These are phyloP conservation scores for Arthroderma sp. DNA, from an alignment of 2,329 filamentous ascomycete genomes.

Conservation along the genomic window DNA sequence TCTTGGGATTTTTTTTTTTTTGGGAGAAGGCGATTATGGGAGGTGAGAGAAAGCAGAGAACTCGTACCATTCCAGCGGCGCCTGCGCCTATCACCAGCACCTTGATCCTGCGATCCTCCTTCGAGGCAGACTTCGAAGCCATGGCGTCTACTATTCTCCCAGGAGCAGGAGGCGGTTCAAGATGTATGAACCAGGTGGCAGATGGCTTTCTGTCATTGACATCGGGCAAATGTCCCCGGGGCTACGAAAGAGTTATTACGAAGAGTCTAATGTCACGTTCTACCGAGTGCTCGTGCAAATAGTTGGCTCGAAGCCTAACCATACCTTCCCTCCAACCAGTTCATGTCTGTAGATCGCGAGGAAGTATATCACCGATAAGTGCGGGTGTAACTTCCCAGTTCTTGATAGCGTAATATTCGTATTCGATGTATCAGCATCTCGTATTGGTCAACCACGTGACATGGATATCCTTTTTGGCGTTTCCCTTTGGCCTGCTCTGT, in stretches of 20 bases:
- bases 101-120: slow-evolving; percentile 33
- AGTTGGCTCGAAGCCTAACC: background rate
- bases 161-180: background rate
- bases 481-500: too few species aligned
- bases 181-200: background rate
- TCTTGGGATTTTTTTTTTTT: too few species aligned
- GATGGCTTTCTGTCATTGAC: background rate
- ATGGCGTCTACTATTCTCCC: background rate
- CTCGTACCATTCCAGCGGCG: slow-evolving; percentile 48
- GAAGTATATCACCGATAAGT: background rate
- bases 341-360: background rate
- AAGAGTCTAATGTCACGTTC: background rate
- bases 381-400: slow-evolving; percentile 2
- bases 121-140: background rate
- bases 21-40: slow-evolving; percentile 7
- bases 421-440: background rate
- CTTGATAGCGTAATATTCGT: background rate
- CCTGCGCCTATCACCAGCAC: slow-evolving; percentile 52
- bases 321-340: background rate
- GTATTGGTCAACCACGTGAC: background rate
- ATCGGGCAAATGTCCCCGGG: background rate
- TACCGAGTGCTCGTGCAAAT: background rate
- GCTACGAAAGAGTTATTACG: background rate
- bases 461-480: too few species aligned
- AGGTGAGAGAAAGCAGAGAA: background rate